A percentile compares a stretch with the other conserved stretches of the same genome.
Conservation (phyloP, 2,329 filamentous ascomycete species). For the Lachnellula hyalina region DNA sequence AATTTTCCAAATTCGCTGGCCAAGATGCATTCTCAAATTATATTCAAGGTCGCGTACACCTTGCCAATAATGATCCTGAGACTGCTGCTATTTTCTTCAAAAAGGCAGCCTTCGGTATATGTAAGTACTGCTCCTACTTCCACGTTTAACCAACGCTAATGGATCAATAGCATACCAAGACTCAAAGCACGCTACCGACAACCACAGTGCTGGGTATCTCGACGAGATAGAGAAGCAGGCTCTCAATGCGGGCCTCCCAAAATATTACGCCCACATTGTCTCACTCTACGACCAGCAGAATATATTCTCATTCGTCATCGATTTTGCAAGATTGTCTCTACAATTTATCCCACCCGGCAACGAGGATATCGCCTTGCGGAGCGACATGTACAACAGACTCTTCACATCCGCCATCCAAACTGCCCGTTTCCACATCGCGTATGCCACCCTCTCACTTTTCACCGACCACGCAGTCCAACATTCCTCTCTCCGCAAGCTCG, state of each 20-base stretch:
- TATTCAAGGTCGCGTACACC: slow-evolving; percentile 72
- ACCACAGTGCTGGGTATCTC: slow-evolving; percentile 62
- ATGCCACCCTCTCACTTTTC: slow-evolving; percentile 70
- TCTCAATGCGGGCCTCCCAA: slow-evolving; percentile 66
- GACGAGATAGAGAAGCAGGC: slow-evolving; percentile 68
- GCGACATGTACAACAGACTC: slow-evolving; percentile 73
- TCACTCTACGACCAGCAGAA: slow-evolving; percentile 74
- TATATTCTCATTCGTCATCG: slow-evolving; percentile 73
- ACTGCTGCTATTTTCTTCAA: slow-evolving; percentile 72
- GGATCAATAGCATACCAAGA: slow-evolving; percentile 21
- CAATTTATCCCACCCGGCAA: slow-evolving; percentile 44
- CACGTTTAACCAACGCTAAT: slow-evolving; percentile 9
- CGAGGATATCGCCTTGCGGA: slow-evolving; percentile 38
- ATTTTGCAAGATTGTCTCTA: slow-evolving; percentile 73
- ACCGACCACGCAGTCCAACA: slow-evolving; percentile 66
- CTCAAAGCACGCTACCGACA: slow-evolving; percentile 31
- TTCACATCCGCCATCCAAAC: slow-evolving; percentile 79
- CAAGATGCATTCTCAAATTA: slow-evolving; percentile 66
- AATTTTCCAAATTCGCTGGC: slow-evolving; percentile 51
- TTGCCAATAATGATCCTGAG: slow-evolving; percentile 68
- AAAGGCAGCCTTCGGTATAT: slow-evolving; percentile 75
- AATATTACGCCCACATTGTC: slow-evolving; percentile 83
- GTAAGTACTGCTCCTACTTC: slow-evolving; percentile 46
- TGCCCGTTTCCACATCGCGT: slow-evolving; percentile 76
- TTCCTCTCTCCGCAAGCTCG: slow-evolving; percentile 64